A percentile compares a stretch with the other conserved stretches of the same genome.
phyloP scores from a whole-genome alignment of 305 asterid species.

The Plantago lanceolata region DNA sequence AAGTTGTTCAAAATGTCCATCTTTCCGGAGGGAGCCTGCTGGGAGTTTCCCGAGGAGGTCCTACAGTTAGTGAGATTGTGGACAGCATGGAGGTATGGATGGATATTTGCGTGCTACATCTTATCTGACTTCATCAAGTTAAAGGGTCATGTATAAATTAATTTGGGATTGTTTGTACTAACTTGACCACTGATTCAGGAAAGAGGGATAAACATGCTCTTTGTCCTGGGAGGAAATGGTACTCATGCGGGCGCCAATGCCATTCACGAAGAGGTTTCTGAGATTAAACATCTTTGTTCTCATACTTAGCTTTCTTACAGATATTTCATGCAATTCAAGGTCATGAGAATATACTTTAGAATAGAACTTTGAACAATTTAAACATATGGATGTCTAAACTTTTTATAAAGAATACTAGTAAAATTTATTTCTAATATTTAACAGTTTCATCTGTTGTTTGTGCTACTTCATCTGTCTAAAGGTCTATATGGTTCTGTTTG shows the following conservation, averaged over 20 bases:
- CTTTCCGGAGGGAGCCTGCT: constrained; percentile 96
- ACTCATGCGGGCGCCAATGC: constrained; percentile 99
- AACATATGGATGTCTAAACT: too few species aligned
- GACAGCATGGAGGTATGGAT: constrained; percentile 70
- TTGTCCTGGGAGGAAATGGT: constrained; percentile 96
- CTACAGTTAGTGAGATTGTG: constrained; percentile 71
- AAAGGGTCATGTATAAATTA: constrained; percentile 5
- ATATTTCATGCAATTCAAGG: background rate
- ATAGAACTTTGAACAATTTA: background rate
- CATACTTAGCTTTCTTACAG: background rate
- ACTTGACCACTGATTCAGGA: constrained; percentile 46
- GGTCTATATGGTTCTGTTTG: constrained; percentile 13
- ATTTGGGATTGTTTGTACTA: constrained; percentile 17
- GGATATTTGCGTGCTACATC: constrained; percentile 7
- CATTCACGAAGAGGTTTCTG: constrained; percentile 80
- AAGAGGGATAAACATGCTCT: constrained; percentile 90
- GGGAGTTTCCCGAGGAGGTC: constrained; percentile 98
- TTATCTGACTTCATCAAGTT: constrained; percentile 8
- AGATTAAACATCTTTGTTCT: constrained; percentile 20
- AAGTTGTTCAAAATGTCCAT: constrained; percentile 88
- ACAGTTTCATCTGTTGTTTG: too few species aligned
- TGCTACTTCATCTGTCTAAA: constrained; percentile 3
- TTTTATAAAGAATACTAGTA: too few species aligned
- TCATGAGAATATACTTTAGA: background rate
- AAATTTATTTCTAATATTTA: too few species aligned